Base-by-base conservation (phyloP, 2,329 filamentous ascomycete genomes). In the Colletotrichum trifolii region DNA sequence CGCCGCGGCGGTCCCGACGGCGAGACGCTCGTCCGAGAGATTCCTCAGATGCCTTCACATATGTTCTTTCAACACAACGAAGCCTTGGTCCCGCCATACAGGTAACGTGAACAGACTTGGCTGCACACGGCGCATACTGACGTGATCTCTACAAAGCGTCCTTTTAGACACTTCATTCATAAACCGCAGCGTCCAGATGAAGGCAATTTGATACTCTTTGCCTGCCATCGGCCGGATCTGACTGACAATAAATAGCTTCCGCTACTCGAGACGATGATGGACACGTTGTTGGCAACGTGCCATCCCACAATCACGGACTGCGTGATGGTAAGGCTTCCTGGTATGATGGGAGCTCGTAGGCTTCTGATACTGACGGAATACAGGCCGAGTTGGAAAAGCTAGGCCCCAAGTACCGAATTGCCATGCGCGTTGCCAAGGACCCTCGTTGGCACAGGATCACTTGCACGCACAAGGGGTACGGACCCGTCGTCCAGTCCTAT, bases 1-100 rank as follows among this genome's bases (percentile, higher is more conserved):
- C 85, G 86, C 25, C 25, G 25, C 75, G 86, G 83, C 12, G 75
- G 80, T 55, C 78, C 78, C 36, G 80, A 82, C 9, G 82, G 83
- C 71, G 87, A 92, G 66, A 54, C 50, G 4, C 79, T 94, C 71
- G 91, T 65, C 17, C 62, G 62, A 13, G 54, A 66, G 54, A 46
- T 66, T 17, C 91, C 91, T 6, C 92, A 96, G 81, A 91, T 92
- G 73, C 91, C 93, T 11, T 93, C 91, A 17, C 87, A 88, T 67
- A 88, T 97, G 79, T 97, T 96, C 87, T 96, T 96, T 79, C 87
- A 92, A 74, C 91, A 93, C 83, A 97, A 97, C 81, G 91, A 90
- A 57, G 91, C 92, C 57, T 87, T 97, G 48, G 89, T 92, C 10
- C 93, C 94, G 4, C 93, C 94, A 1, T 96, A 97, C 82, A 79